These are phyloP conservation scores for Diplodia seriata DNA, from an alignment of 2,329 filamentous ascomycete genomes.

Conservation along the genomic window DNA sequence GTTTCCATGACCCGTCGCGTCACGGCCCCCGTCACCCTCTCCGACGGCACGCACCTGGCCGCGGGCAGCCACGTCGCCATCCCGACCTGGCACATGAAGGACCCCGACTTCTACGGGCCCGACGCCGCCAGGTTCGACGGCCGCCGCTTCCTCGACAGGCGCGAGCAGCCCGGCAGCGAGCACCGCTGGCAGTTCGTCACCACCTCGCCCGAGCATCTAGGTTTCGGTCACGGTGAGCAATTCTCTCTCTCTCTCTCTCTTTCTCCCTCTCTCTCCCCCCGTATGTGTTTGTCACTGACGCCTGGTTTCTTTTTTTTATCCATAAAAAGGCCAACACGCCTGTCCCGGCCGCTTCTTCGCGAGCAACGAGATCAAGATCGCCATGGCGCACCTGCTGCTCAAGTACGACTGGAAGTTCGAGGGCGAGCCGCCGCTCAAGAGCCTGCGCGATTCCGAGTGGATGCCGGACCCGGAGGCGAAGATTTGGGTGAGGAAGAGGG, in stretches of 20 bases:
- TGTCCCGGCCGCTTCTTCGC: conserved; percentile 46
- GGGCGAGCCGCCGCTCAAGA: conserved; percentile 13
- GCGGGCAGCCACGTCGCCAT: neutral
- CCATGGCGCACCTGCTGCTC: conserved; percentile 35
- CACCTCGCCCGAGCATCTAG: conserved; percentile 15
- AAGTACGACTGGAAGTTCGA: conserved; percentile 25
- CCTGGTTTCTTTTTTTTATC: too few relatives aligned
- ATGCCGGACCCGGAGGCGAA: conserved; percentile 10
- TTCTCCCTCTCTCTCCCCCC: neutral
- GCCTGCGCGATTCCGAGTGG: conserved; percentile 15
- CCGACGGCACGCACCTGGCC: conserved; percentile 22
- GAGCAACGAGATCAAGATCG: conserved; percentile 45
- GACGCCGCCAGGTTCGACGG: conserved; percentile 3
- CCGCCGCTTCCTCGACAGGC: conserved; percentile 27
- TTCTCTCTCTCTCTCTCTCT: neutral
- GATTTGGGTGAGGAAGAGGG: conserved; percentile 11
- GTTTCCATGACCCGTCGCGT: conserved; percentile 1
- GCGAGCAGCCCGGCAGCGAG: conserved; percentile 4
- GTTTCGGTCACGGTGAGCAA: conserved; percentile 36
- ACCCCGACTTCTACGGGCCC: neutral
- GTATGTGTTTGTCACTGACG: neutral
- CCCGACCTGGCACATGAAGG: conserved; percentile 19
- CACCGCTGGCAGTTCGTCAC: conserved; percentile 34
- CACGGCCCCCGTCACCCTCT: conserved; percentile 17
- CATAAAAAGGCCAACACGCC: neutral